Evolutionary conservation across 129 eudicot genomes (phyloP), one percentile per base, ranked within the genome.

Genomic region (Saposhnikovia divaricata): DNA sequence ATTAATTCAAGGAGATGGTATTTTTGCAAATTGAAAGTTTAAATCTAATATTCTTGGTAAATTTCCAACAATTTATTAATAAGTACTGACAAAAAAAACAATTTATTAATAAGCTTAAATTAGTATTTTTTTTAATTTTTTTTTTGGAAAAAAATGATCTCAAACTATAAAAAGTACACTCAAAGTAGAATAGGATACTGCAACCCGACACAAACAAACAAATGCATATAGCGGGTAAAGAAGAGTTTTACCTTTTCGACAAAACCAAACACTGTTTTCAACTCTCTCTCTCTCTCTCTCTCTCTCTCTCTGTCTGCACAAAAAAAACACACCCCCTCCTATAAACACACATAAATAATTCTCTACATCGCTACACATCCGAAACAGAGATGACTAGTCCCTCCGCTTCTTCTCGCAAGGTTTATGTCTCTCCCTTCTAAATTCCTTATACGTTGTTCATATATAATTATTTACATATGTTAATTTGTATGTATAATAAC

Each of bases 361-460:
- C 69, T 61, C 5, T n/a, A 8, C 10, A 8, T 42, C 76, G 44
- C 15, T 21, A 43, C 28, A 3, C 7, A 42, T 43, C 53, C 37
- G 9, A 27, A 14, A 4, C 59, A 16, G 25, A 47, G 46, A 76
- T 76, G 79, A 50, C 70, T 15, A 53, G 31, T 59, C 34, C 79
- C 34, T 76, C 79, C 18, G 70, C 79, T 18, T 76, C 79, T 10
- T 76, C 79, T 76, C 79, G 70, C 79, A 76, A 76, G 79, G 66
- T 75, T n/a, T 43, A 19, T 23, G 5, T 27, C 39, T 12, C 23
- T 46, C 25, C 9, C 9, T n/a, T 40, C 0, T 19, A 5, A 34
- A 70, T 16, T 19, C 45, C 31, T 18, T 42, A 4, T 1, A 42
- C n/a, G n/a, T n/a, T 18, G 27, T 70, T 16, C 10, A 18, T 3